Conservation (phyloP, 177 flowering plant species). For the Tripterygium wilfordii region DNA sequence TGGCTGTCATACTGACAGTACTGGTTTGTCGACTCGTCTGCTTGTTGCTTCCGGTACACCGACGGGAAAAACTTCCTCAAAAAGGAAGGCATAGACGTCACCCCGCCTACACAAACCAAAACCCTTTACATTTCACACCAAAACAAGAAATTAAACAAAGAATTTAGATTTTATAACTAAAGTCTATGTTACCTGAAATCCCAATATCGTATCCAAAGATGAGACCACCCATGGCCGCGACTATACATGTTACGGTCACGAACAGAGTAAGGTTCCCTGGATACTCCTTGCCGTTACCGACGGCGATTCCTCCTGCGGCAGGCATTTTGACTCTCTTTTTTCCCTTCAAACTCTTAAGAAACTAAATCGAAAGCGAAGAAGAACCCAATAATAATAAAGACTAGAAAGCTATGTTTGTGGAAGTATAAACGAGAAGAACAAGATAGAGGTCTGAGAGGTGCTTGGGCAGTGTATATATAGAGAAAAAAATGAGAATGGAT, state of each 20-base stretch:
- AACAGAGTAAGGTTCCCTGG: constrained; percentile 54
- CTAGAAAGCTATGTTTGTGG: too few species aligned
- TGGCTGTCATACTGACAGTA: constrained; percentile 73
- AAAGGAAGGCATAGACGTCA: constrained; percentile 63
- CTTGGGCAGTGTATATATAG: constrained; percentile 8
- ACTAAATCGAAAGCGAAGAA: too few species aligned
- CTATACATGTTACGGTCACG: constrained; percentile 50
- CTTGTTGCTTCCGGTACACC: constrained; percentile 38
- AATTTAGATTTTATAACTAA: background rate
- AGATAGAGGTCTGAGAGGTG: background rate
- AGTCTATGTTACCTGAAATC: constrained; percentile 41
- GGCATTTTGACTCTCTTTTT: constrained; percentile 18
- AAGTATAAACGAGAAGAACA: too few species aligned
- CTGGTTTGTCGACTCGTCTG: constrained; percentile 40
- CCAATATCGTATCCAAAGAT: constrained; percentile 75
- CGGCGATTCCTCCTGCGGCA: constrained; percentile 34
- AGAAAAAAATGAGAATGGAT: background rate
- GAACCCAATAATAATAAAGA: too few species aligned
- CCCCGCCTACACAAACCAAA: constrained; percentile 46
- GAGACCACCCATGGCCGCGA: constrained; percentile 71
- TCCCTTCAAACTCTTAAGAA: too few species aligned
- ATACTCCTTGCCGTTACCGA: constrained; percentile 29
- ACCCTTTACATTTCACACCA: background rate
- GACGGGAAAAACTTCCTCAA: constrained; percentile 55
- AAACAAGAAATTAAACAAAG: background rate